These are phyloP conservation scores for Penicillium sp. DNA, from an alignment of 2,329 filamentous ascomycete genomes.

Conservation along the genomic window DNA sequence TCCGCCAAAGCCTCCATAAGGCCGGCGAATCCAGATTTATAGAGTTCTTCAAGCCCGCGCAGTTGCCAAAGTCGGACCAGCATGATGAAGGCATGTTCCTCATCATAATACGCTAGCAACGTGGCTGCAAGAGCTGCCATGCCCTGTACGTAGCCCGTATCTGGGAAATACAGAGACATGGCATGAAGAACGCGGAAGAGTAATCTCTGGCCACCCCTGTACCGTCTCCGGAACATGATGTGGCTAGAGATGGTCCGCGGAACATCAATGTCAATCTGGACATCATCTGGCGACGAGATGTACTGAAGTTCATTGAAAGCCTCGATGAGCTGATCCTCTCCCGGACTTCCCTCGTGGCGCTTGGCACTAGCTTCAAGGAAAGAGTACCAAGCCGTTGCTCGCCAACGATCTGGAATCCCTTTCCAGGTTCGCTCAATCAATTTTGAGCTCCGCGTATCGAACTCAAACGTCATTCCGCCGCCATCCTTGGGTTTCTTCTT, in stretches of 20 bases:
- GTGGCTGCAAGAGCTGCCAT: conserved; percentile 95
- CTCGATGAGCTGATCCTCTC: conserved; percentile 71
- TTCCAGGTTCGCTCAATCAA: conserved; percentile 94
- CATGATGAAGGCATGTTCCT: conserved; percentile 94
- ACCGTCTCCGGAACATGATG: conserved; percentile 93
- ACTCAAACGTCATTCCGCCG: conserved; percentile 70
- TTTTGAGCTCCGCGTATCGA: conserved; percentile 80
- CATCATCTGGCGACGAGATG: conserved; percentile 79
- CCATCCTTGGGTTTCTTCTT: conserved; percentile 50
- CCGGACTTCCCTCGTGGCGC: conserved; percentile 60
- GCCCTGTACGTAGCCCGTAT: conserved; percentile 93
- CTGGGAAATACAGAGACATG: conserved; percentile 85
- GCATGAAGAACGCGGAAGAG: conserved; percentile 92
- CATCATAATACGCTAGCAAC: conserved; percentile 93
- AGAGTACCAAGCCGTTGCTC: conserved; percentile 89
- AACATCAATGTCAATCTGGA: conserved; percentile 96
- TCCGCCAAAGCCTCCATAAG: conserved; percentile 83
- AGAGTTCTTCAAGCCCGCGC: conserved; percentile 81
- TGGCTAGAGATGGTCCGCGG: conserved; percentile 92
- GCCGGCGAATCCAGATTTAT: conserved; percentile 79
- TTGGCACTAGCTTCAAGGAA: conserved; percentile 80
- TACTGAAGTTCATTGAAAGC: conserved; percentile 73
- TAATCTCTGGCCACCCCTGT: conserved; percentile 86
- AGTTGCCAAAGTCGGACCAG: conserved; percentile 91
- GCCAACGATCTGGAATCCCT: conserved; percentile 95